A percentile compares a stretch with the other conserved stretches of the same genome.
Evolutionary conservation across 2,329 filamentous ascomycete species (phyloP).

Genomic region (Fonsecaea multimorphosa): DNA sequence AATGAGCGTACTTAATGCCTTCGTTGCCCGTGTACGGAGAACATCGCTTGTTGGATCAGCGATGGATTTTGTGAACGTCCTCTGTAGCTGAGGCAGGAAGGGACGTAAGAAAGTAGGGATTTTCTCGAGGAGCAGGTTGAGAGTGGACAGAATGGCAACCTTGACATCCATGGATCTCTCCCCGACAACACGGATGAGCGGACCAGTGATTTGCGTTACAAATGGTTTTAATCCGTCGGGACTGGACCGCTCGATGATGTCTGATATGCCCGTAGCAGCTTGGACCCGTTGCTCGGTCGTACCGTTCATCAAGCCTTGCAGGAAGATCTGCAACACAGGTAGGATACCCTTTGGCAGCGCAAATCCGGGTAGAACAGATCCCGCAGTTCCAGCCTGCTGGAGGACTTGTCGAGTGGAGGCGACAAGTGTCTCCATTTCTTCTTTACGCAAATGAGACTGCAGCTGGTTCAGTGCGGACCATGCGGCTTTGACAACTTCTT

Average conservation of each 20-base stretch:
- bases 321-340: constrained; percentile 92
- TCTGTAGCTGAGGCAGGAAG: constrained; percentile 93
- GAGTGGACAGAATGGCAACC: constrained; percentile 83
- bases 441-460: constrained; percentile 88
- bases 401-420: constrained; percentile 84
- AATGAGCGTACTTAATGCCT: constrained; percentile 92
- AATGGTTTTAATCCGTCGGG: constrained; percentile 88
- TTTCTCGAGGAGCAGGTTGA: constrained; percentile 95
- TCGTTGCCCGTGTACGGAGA: constrained; percentile 84
- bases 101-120: constrained; percentile 95
- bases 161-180: constrained; percentile 96
- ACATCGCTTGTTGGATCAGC: constrained; percentile 92
- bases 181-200: constrained; percentile 95
- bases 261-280: constrained; percentile 89
- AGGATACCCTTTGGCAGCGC: constrained; percentile 93
- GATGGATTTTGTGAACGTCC: constrained; percentile 94
- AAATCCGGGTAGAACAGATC: constrained; percentile 85
- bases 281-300: constrained; percentile 89
- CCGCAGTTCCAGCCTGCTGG: constrained; percentile 85
- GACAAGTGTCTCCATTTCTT: constrained; percentile 96
- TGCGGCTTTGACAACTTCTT: constrained; percentile 82
- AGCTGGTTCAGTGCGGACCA: constrained; percentile 88
- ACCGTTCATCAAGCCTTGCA: constrained; percentile 97
- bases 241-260: constrained; percentile 91
- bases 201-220: constrained; percentile 96